These are phyloP conservation scores for Cordyceps militaris DNA, from an alignment of 2,329 filamentous ascomycete genomes.

Conservation along the genomic window DNA sequence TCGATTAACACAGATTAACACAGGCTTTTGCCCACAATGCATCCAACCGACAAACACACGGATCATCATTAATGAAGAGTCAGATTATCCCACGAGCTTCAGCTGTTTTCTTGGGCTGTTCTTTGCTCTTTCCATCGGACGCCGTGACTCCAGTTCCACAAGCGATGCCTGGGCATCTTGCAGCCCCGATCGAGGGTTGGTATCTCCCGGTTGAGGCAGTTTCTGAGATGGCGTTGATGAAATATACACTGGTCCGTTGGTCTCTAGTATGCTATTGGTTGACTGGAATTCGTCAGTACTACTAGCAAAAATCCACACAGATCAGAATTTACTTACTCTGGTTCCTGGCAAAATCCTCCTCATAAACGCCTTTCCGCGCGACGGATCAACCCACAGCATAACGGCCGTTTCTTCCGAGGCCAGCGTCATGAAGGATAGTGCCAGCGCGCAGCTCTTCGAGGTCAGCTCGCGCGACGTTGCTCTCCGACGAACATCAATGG, in stretches of 20 bases:
- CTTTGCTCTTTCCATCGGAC: background rate
- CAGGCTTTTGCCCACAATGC: background rate
- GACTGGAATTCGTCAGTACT: background rate
- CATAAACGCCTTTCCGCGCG: constrained; percentile 25
- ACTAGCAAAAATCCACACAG: no score
- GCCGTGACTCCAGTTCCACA: background rate
- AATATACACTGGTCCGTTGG: constrained; percentile 1
- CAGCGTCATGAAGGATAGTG: constrained; percentile 31
- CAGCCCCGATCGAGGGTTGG: background rate
- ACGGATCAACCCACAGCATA: constrained; percentile 32
- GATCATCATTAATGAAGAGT: no score
- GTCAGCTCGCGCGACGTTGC: constrained; percentile 31
- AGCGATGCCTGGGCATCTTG: background rate
- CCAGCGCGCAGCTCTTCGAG: constrained; percentile 29
- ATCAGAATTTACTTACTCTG: constrained; percentile 5
- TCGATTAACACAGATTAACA: no score
- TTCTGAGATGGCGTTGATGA: background rate
- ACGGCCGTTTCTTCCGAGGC: constrained; percentile 32
- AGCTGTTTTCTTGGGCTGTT: constrained; percentile 1
- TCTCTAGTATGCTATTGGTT: background rate
- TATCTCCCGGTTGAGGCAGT: background rate
- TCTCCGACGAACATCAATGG: constrained; percentile 29
- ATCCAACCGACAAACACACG: background rate
- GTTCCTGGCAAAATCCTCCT: constrained; percentile 23
- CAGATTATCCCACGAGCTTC: background rate